A percentile compares a stretch with the other conserved stretches of the same genome.
Evolutionary conservation across 129 eudicot species (phyloP).

Genomic region (Cynara cardunculus): DNA sequence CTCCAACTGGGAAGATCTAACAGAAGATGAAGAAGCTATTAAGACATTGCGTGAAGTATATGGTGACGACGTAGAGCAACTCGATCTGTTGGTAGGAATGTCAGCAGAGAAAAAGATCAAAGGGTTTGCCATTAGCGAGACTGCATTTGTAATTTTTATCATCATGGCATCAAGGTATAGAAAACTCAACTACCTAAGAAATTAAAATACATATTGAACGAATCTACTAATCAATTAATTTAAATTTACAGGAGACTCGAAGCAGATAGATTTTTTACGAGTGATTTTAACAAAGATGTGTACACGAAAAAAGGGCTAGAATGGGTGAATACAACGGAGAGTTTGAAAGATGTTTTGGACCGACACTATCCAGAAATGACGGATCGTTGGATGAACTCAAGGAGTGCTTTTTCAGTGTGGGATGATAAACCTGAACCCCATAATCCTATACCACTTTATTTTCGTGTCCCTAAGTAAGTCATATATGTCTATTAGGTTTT

Average conservation of each 20-base stretch:
- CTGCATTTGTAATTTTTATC: conserved; percentile 51
- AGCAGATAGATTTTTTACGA: conserved; percentile 58
- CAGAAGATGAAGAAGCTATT: conserved; percentile 45
- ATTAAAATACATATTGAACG: background rate
- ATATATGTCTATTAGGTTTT: too few species aligned
- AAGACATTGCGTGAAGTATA: conserved; percentile 47
- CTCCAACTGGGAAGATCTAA: conserved; percentile 60
- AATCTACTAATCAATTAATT: background rate
- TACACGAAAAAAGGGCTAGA: conserved; percentile 60
- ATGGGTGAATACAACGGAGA: conserved; percentile 62
- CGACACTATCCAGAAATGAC: conserved; percentile 58
- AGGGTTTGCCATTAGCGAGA: conserved; percentile 64
- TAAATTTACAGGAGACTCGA: conserved; percentile 43
- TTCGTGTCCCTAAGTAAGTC: conserved; percentile 36
- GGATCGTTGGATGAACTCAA: conserved; percentile 53
- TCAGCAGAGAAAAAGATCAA: conserved; percentile 58
- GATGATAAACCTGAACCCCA: conserved; percentile 33
- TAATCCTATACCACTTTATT: conserved; percentile 47
- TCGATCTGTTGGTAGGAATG: conserved; percentile 54
- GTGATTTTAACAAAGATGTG: conserved; percentile 45
- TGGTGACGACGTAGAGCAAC: conserved; percentile 47
- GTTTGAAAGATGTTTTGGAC: conserved; percentile 58
- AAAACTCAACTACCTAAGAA: background rate
- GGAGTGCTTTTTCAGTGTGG: conserved; percentile 66
- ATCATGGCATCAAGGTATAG: conserved; percentile 59